Conservation (phyloP, 495 filamentous ascomycete species). For the Niebla homalea region DNA sequence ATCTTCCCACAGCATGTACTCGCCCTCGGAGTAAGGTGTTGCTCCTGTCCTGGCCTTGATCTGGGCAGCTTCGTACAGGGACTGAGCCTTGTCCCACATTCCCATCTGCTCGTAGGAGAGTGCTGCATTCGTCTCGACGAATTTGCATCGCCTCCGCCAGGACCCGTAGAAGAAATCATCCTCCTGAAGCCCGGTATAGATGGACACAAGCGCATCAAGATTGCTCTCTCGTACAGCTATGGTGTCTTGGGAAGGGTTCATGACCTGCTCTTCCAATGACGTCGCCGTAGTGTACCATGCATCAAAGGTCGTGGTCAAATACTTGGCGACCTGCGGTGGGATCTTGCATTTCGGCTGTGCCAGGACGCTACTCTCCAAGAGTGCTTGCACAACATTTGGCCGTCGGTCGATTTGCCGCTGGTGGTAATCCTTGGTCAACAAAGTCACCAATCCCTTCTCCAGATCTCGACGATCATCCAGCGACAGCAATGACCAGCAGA, state of each 20-base stretch:
- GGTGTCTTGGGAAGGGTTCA: conserved; percentile 74
- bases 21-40: conserved; percentile 85
- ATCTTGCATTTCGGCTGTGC: conserved; percentile 77
- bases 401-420: conserved; percentile 82
- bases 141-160: conserved; percentile 89
- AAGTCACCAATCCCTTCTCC: conserved; percentile 69
- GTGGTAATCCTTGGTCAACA: conserved; percentile 92
- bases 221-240: conserved; percentile 77
- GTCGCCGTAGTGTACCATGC: conserved; percentile 85
- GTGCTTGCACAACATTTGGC: conserved; percentile 84
- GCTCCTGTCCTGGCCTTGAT: conserved; percentile 90
- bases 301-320: conserved; percentile 78
- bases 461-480: conserved; percentile 85
- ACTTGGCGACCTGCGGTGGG: conserved; percentile 91
- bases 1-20: conserved; percentile 99
- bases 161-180: conserved; percentile 97
- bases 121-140: conserved; percentile 90
- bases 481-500: conserved; percentile 80
- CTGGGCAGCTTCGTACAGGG: conserved; percentile 89
- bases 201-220: conserved; percentile 80
- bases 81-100: conserved; percentile 97
- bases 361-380: conserved; percentile 72
- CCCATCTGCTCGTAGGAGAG: conserved; percentile 97
- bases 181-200: conserved; percentile 80
- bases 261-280: conserved; percentile 71